These are phyloP conservation scores for Fusarium veterinarium DNA, from an alignment of 2,329 filamentous ascomycete species.

Conservation along the genomic window DNA sequence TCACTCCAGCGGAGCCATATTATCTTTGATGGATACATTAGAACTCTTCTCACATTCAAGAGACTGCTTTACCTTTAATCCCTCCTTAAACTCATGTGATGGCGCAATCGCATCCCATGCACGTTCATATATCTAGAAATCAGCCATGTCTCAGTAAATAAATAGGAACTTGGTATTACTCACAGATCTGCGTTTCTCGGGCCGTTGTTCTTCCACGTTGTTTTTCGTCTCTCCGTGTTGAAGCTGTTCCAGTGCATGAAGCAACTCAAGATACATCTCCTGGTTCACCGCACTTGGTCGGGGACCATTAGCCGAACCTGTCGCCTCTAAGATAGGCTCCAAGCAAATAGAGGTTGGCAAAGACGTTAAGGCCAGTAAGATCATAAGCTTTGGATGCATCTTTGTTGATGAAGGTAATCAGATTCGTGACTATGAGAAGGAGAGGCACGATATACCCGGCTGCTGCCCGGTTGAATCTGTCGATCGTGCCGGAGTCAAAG, in stretches of 20 bases:
- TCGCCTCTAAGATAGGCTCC: not conserved
- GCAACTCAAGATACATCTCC: not conserved
- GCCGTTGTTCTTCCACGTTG: not conserved
- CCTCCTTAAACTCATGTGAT: not conserved
- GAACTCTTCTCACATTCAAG: accelerated
- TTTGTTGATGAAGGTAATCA: not conserved
- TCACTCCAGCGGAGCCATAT: not conserved
- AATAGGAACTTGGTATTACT: accelerated
- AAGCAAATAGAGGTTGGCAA: not conserved
- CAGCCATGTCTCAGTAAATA: accelerated
- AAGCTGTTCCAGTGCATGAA: not conserved
- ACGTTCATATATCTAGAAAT: not conserved
- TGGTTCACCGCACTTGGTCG: not conserved
- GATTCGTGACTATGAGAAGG: not conserved
- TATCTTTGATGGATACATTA: accelerated
- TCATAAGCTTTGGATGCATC: not conserved
- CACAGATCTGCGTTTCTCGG: not conserved
- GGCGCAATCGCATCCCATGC: not conserved
- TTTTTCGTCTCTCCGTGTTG: not conserved
- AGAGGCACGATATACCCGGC: not conserved
- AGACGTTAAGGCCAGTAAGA: not conserved
- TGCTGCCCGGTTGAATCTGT: not conserved
- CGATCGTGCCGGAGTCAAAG: not conserved
- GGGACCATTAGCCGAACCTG: not conserved
- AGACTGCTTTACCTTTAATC: not conserved